phyloP scores from a whole-genome alignment of 768 basidiomycete genomes.

The Suillus plorans region DNA sequence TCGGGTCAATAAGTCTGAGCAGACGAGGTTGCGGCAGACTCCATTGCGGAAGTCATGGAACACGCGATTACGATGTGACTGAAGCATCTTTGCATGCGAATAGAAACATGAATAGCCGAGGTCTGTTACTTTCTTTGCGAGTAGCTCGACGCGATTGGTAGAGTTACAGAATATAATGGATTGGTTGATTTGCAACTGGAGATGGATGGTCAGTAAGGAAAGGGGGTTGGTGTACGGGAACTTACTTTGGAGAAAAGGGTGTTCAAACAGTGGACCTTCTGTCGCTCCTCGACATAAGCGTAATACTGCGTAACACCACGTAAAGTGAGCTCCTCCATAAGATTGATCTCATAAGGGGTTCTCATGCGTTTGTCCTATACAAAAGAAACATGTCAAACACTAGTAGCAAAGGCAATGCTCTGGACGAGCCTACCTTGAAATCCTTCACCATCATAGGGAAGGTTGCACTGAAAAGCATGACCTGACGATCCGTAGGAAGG shows the following conservation, averaged over 20 bases:
- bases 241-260: constrained; percentile 96
- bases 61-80: constrained; percentile 97
- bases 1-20: constrained; percentile 94
- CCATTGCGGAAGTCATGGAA: constrained; percentile 99
- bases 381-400: constrained; percentile 17
- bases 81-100: constrained; percentile 99
- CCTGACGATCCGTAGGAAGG: constrained; percentile 84
- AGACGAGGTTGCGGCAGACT: constrained; percentile 97
- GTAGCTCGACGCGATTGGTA: constrained; percentile 97
- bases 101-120: constrained; percentile 99
- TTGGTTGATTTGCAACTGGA: constrained; percentile 98
- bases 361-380: constrained; percentile 93
- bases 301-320: constrained; percentile 99
- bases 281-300: constrained; percentile 97
- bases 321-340: constrained; percentile 99
- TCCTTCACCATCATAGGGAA: constrained; percentile 99
- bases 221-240: not conserved
- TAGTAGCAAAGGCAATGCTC: constrained; percentile 2
- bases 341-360: constrained; percentile 94
- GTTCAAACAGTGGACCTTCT: constrained; percentile 99
- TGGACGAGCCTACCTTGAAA: constrained; percentile 70
- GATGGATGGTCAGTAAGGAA: constrained; percentile 8
- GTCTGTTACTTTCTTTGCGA: constrained; percentile 99
- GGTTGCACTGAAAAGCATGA: constrained; percentile 99
- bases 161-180: constrained; percentile 99